Conservation (phyloP, 1,284 basidiomycete species). For the Cryptococcus maquisensis region DNA sequence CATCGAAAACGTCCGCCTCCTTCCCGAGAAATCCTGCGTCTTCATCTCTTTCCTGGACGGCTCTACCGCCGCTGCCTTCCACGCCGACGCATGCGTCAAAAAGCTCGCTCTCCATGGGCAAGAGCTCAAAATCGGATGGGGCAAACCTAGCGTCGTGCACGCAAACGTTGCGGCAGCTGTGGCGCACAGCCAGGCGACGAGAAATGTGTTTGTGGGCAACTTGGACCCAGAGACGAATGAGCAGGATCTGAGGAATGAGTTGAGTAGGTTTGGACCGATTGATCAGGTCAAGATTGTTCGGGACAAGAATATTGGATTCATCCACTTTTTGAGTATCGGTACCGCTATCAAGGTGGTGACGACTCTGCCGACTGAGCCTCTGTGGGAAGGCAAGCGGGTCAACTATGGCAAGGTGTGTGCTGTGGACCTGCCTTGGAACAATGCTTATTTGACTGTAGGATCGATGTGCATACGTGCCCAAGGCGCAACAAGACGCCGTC, state of each 20-base stretch:
- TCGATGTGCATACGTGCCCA: constrained; percentile 76
- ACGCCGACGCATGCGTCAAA: constrained; percentile 89
- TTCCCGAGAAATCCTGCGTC: constrained; percentile 97
- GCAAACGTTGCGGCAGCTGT: constrained; percentile 79
- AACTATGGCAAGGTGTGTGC: constrained; percentile 78
- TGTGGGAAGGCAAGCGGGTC: constrained; percentile 89
- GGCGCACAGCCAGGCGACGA: constrained; percentile 79
- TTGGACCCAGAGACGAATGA: constrained; percentile 83
- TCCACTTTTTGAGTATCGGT: constrained; percentile 89
- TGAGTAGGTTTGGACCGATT: constrained; percentile 82
- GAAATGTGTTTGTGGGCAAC: constrained; percentile 91
- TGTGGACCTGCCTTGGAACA: constrained; percentile 5
- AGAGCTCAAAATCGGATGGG: constrained; percentile 94
- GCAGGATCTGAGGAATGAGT: constrained; percentile 79
- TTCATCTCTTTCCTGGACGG: constrained; percentile 96
- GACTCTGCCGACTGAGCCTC: constrained; percentile 77
- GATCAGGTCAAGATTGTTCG: constrained; percentile 97
- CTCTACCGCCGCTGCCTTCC: constrained; percentile 84
- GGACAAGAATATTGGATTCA: constrained; percentile 96
- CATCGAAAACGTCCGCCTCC: constrained; percentile 86
- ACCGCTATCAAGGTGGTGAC: constrained; percentile 91
- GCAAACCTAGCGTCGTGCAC: constrained; percentile 69
- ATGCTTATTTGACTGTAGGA: constrained; percentile 44
- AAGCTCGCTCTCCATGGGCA: constrained; percentile 84
- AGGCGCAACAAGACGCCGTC: constrained; percentile 50